Evolutionary conservation across 495 filamentous ascomycete species (phyloP), one percentile per base, ranked within the genome.

Genomic region (Peziza echinospora): DNA sequence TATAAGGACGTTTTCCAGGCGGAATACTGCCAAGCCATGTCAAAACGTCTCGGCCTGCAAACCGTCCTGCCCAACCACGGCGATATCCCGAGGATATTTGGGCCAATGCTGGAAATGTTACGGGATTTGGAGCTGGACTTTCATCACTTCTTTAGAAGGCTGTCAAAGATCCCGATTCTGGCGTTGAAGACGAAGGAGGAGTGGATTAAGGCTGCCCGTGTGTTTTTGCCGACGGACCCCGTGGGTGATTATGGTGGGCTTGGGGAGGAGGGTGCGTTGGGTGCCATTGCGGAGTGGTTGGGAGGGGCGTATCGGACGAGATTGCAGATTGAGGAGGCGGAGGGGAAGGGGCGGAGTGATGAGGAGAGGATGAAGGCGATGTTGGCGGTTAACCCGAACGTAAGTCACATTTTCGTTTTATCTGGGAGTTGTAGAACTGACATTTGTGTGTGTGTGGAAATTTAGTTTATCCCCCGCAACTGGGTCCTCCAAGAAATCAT

Each of bases 401-500:
- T n/a, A n/a, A n/a, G n/a, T n/a, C n/a, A n/a, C n/a, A n/a, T n/a
- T n/a, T n/a, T n/a, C n/a, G n/a, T n/a, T n/a, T n/a, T n/a, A n/a
- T n/a, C n/a, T n/a, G n/a, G n/a, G n/a, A n/a, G n/a, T n/a, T n/a
- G n/a, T n/a, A n/a, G n/a, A n/a, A n/a, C n/a, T n/a, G n/a, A n/a
- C n/a, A n/a, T n/a, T n/a, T n/a, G n/a, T n/a, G n/a, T n/a, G n/a
- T n/a, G n/a, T n/a, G n/a, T n/a, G n/a, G n/a, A n/a, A n/a, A n/a
- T n/a, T n/a, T n/a, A n/a, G 60, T 96, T 96, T 53, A 63, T 92
- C 1, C 84, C 91, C 0, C 68, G 84, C 25, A 74, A 75, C 19
- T 97, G 91, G 89, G 73, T 97, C 44, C 66, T 97, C 6, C 87
- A 96, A 61, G 89, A 96, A 62, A 53, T 96, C 5, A 94, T 97